Percentiles rank a stretch among this genome's conserved stretches.
These are phyloP conservation scores for Pythium guiyangense DNA, from an alignment of 352 stramenopile genomes.

Conservation along the genomic window DNA sequence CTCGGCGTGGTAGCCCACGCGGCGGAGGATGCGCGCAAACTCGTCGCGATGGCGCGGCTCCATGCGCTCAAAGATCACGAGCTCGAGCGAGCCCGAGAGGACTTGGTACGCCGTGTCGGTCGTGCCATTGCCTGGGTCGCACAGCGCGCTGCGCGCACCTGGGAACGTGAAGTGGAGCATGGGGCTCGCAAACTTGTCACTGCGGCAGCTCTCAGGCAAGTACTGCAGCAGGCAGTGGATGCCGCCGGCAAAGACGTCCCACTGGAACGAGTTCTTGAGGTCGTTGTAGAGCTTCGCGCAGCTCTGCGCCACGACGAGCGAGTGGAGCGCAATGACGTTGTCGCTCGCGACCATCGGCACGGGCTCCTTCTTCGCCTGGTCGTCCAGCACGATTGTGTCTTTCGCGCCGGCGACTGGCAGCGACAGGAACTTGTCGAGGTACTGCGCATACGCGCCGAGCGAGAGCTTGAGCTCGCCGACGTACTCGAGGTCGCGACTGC, in stretches of 20 bases:
- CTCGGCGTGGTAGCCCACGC: conserved; percentile 51
- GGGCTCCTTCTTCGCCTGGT: conserved; percentile 64
- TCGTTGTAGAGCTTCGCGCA: conserved; percentile 73
- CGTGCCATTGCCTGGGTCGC: conserved; percentile 71
- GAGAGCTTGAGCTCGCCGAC: conserved; percentile 63
- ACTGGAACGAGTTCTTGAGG: conserved; percentile 80
- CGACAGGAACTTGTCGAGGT: conserved; percentile 73
- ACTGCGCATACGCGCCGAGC: conserved; percentile 71
- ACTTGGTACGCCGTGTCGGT: conserved; percentile 78
- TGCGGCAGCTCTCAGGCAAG: conserved; percentile 51
- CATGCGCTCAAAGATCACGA: conserved; percentile 84
- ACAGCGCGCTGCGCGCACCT: conserved; percentile 48
- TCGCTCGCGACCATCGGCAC: conserved; percentile 59
- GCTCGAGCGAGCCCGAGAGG: conserved; percentile 65
- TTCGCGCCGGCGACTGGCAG: conserved; percentile 40
- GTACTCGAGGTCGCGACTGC: conserved; percentile 35
- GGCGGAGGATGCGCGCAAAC: conserved; percentile 57
- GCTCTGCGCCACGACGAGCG: conserved; percentile 61
- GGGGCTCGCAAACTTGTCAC: conserved; percentile 62
- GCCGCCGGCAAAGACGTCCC: conserved; percentile 78
- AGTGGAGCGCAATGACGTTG: conserved; percentile 75
- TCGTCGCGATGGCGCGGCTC: conserved; percentile 52
- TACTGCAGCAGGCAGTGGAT: conserved; percentile 84
- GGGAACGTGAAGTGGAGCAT: conserved; percentile 78
- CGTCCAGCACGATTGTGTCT: conserved; percentile 61